phyloP scores from a whole-genome alignment of 2,329 filamentous ascomycete genomes.

The Biscogniauxia sp. region DNA sequence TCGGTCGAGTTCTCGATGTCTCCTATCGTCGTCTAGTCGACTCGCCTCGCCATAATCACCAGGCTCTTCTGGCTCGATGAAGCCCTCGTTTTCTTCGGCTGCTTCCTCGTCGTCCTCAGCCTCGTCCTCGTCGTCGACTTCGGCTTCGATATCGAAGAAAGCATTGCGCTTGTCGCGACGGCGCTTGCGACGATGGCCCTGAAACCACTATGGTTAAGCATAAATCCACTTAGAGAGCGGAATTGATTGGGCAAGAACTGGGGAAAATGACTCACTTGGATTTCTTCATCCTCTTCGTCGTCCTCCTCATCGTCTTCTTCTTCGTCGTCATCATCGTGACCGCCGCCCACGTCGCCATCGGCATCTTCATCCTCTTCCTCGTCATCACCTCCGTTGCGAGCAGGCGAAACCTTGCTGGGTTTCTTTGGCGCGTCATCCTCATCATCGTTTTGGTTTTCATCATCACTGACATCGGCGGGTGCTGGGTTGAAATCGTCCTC shows the following conservation, averaged over 20 bases:
- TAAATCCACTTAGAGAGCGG: neutral
- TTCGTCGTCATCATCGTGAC: slow-evolving; percentile 46
- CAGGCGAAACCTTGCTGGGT: slow-evolving; percentile 22
- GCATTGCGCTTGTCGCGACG: slow-evolving; percentile 72
- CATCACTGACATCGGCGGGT: slow-evolving; percentile 70
- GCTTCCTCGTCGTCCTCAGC: slow-evolving; percentile 88
- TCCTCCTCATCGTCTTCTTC: slow-evolving; percentile 65
- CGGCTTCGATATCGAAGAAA: slow-evolving; percentile 97
- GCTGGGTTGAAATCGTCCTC: slow-evolving; percentile 89
- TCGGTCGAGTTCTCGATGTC: slow-evolving; percentile 91
- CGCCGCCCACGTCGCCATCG: slow-evolving; percentile 47
- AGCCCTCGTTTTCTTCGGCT: slow-evolving; percentile 75
- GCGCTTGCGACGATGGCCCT: slow-evolving; percentile 76
- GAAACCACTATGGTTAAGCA: slow-evolving; percentile 9
- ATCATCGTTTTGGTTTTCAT: slow-evolving; percentile 50
- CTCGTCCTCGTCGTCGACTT: slow-evolving; percentile 93
- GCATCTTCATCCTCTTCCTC: slow-evolving; percentile 44
- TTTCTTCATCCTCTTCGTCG: slow-evolving; percentile 64
- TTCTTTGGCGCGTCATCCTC: slow-evolving; percentile 27
- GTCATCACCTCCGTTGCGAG: slow-evolving; percentile 33
- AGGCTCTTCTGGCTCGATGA: slow-evolving; percentile 85
- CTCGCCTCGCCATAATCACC: slow-evolving; percentile 82
- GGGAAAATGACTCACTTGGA: slow-evolving; percentile 49
- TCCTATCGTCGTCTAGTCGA: slow-evolving; percentile 81
- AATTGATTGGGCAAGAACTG: neutral